Conservation (phyloP, 2,329 filamentous ascomycete species). For the Sporothrix phasma region DNA sequence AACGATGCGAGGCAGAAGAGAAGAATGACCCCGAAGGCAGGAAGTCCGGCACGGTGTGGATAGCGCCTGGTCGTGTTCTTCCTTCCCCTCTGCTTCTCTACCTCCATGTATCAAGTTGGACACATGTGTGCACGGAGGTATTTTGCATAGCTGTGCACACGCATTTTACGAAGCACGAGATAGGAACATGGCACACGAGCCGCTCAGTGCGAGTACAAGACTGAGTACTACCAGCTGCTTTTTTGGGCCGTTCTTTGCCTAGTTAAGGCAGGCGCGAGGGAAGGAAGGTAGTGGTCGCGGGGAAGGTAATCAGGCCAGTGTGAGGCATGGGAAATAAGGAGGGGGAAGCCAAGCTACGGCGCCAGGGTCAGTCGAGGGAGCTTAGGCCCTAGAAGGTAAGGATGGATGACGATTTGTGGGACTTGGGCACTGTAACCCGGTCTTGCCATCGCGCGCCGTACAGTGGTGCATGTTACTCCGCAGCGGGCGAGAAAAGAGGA, state of each 20-base stretch:
- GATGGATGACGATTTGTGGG: not conserved
- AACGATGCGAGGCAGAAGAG: not conserved
- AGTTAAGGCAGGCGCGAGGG: not conserved
- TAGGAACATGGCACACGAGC: not conserved
- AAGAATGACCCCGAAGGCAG: not conserved
- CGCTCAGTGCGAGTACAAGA: not conserved
- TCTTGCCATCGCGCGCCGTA: not conserved
- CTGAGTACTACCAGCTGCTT: not conserved
- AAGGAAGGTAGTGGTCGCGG: not conserved
- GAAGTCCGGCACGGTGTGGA: not conserved
- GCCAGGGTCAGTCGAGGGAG: not conserved
- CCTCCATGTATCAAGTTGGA: not conserved
- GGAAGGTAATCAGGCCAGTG: not conserved
- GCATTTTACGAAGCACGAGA: not conserved
- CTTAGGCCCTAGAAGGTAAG: not conserved
- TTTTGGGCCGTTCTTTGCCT: too few relatives aligned
- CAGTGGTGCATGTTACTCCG: slow-evolving; percentile 1
- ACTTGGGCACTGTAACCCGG: not conserved
- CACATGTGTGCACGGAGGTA: not conserved
- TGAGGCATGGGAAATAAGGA: slow-evolving; percentile 2
- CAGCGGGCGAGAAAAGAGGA: slow-evolving; percentile 5
- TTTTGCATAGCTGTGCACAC: not conserved
- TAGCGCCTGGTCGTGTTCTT: not conserved
- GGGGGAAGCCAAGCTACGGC: not conserved
- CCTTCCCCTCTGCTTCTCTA: not conserved